Base-by-base conservation (phyloP, 148 eudicot genomes). In the Rhododendron ovatum region DNA sequence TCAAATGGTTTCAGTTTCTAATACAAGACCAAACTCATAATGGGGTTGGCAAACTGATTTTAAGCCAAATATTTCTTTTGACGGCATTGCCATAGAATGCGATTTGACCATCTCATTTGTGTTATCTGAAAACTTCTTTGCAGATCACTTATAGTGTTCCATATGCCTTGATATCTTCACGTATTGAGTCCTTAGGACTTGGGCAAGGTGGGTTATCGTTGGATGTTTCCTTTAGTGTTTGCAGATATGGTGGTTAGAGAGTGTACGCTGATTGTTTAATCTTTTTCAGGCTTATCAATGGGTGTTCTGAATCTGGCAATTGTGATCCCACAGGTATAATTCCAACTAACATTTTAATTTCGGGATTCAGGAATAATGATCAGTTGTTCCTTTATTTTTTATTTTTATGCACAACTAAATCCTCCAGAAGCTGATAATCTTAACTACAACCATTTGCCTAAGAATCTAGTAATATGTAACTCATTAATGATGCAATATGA, bases 111-210 rank as follows among this genome's bases (percentile, higher is more conserved):
- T 39, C 12, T 80, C 43, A 65, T 51, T 37, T 78, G 63, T 48
- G 43, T 18, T 73, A 37, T 50, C 45, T 73, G 30, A 33, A 80
- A 80, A 47, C 61, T 39, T 78, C 22, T 76, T 85, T 97, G 91
- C 94, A 97, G 99, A 92, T 97, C 86, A 97, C 99, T 80, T 97
- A 95, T 75, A 97, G 99, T 88, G 95, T 97, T 30, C 99, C 99
- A 7, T 97, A 97, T 91, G 99, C 99, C 65, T 86, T 97, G 91
- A 86, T 97, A 84, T 92, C 99, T 37, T 87, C 98, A 51, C 93
- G 93, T 47, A 94, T 92, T 35, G 95, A 94, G 86, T 89, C 98
- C 63, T 71, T 97, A 87, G 99, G 99, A 90, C 93, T 97, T 65
- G 99, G 99, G 65, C 98, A 94, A 94, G 99, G 99, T 97, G 87